Base-by-base conservation (phyloP, 2,329 filamentous ascomycete genomes). In the Hymenoscyphus infarciens region DNA sequence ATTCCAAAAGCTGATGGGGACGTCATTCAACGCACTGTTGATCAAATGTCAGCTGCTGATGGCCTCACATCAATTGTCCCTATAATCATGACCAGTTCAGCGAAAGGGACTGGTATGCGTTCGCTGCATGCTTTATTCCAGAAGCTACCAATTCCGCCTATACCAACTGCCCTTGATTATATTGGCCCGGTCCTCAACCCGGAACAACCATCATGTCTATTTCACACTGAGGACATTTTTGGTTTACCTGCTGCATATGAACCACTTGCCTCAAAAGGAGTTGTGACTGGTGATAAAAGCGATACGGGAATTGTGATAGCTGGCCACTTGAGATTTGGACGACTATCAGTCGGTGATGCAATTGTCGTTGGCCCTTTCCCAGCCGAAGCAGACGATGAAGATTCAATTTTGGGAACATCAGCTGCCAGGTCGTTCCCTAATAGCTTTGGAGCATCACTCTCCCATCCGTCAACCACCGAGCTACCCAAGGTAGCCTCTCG, bases 181-280 rank as follows among this genome's bases (percentile, higher is more conserved):
- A 76, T 82, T n/a, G 82, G 82, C 1, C 63, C 60, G 19, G 77
- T 78, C 52, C 72, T 86, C 60, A 86, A 86, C 63, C 84, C 85
- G 0, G 81, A 86, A 63, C 82, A 84, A 61, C 84, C 86, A 1
- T 78, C 79, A 4, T 84, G 84, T 38, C 77, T 97, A 1, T 98
- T 98, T 71, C 90, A 97, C 72, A 84, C 98, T 27, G 94, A 98
- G 73, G 94, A 97, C 69, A 87, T 92, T 1, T 98, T 96, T 74
- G 90, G 84, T 63, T 83, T 93, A 15, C 84, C 88, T 1, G 83
- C 84, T 0, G 85, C 86, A 1, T 87, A 86, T 66, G 80, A 83
- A 4, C 74, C 78, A n/a, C 74, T 76, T 16, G 75, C 78, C 2
- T 72, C 69, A 65, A 69, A 79, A 79, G 45, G 45, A 1, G 45